Evolutionary conservation across 768 basidiomycete genomes (phyloP), one percentile per base, ranked within the genome.

Genomic region (Boletus rubroflammeus): DNA sequence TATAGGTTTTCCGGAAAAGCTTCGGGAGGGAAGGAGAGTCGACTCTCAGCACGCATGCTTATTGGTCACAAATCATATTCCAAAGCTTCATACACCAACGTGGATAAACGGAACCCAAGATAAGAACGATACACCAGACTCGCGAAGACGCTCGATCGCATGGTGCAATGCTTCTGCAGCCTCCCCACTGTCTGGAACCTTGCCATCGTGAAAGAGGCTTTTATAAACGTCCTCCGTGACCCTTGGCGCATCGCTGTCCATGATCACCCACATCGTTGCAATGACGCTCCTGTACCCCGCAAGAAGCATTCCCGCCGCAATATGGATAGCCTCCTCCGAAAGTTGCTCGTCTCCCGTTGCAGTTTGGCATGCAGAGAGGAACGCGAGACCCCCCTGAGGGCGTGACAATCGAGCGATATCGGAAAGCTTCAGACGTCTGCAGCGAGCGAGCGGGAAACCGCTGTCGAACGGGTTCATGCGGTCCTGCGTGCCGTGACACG

Each of bases 401-500:
- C 19, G 38, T 19, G 54, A 43, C 23, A 44, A 10, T 4, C 6
- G 42, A 14, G 25, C 6, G 9, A 55, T 46, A 8, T 53, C 44
- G 2, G 38, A 19, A 17, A 47, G 31, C 19, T 28, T 28, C 1
- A 44, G 42, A 6, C 40, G 32, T 25, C 5, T 39, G 15, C 35
- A 3, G 13, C 44, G 3, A 2, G 34, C 50, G 19, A 68, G 62
- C 2, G 46, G 8, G 36, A 70, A 60, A 5, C 43, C 55, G 25
- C 61, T 66, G 19, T 64, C 46, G 17, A 62, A 43, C 3, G 70
- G 69, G 15, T 60, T 39, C 15, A 35, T 5, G 14, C 41, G 6
- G 26, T 62, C 55, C 40, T 69, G 64, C 6, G 36, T 28, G 3
- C 65, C 73, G 31, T 73, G 72, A 40, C 72, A 72, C 19, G 67